These are phyloP conservation scores for Taphrina flavorubra DNA, from an alignment of 1,139 yeast species.

Conservation along the genomic window DNA sequence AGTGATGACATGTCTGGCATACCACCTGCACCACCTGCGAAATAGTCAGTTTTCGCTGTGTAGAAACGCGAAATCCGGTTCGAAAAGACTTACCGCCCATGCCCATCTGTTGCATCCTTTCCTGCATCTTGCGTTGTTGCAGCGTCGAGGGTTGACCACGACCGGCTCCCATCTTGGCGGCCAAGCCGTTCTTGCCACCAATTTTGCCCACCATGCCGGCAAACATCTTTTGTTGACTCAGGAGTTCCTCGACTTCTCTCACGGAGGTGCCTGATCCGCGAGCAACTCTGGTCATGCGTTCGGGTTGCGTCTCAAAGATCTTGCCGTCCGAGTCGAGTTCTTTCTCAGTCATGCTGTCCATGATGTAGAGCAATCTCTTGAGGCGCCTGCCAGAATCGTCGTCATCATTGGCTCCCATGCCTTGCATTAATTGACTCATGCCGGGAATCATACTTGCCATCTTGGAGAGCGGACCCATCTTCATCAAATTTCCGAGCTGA, in stretches of 20 bases:
- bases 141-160: conserved; percentile 43
- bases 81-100: conserved; percentile 29
- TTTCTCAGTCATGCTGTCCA: conserved; percentile 91
- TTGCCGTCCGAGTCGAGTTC: conserved; percentile 92
- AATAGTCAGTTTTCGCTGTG: too few species aligned
- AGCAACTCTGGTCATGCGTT: conserved; percentile 86
- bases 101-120: conserved; percentile 39
- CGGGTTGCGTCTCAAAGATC: conserved; percentile 78
- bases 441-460: conserved; percentile 96
- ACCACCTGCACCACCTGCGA: conserved; percentile 32
- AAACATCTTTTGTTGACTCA: conserved; percentile 93
- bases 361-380: conserved; percentile 85
- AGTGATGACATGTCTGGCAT: conserved; percentile 41
- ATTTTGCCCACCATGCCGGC: conserved; percentile 84
- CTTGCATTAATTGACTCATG: conserved; percentile 79
- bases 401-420: conserved; percentile 60
- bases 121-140: conserved; percentile 38
- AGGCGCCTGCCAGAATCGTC: conserved; percentile 85
- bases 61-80: too few species aligned
- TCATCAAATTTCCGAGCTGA: conserved; percentile 92
- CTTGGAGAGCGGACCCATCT: conserved; percentile 91
- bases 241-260: conserved; percentile 89
- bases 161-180: conserved; percentile 53
- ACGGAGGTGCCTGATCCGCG: conserved; percentile 95
- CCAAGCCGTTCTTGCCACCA: conserved; percentile 60